These are phyloP conservation scores for Gossypium longicalyx DNA, from an alignment of 345 rosid genomes.

Conservation along the genomic window DNA sequence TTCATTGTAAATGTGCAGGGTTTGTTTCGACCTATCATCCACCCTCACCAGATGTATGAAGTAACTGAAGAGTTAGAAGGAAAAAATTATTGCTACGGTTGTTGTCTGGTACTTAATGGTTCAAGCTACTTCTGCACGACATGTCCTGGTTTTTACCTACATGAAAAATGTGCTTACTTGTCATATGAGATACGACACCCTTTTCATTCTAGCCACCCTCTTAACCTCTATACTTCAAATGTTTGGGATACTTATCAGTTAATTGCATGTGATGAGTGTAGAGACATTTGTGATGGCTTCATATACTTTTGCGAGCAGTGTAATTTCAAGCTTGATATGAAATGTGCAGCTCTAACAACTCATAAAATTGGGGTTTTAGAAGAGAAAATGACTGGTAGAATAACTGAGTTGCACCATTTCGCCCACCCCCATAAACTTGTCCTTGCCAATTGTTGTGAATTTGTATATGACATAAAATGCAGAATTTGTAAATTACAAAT, in stretches of 20 bases:
- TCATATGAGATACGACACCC: neutral
- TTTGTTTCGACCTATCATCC: neutral
- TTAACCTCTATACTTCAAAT: neutral
- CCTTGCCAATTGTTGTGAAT: too few species aligned
- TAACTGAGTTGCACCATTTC: too few species aligned
- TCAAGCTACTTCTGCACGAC: neutral
- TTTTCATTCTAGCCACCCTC: neutral
- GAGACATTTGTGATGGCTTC: neutral
- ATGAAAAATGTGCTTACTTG: too few species aligned
- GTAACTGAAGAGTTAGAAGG: neutral
- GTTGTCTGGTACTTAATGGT: neutral
- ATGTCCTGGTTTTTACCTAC: neutral
- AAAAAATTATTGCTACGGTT: neutral
- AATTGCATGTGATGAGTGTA: neutral
- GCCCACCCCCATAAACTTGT: too few species aligned
- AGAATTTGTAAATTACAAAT: too few species aligned
- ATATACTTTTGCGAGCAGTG: too few species aligned
- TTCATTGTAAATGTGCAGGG: neutral
- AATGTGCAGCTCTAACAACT: too few species aligned
- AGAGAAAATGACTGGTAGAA: too few species aligned
- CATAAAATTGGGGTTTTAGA: too few species aligned
- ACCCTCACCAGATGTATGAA: neutral
- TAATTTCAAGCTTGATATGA: too few species aligned
- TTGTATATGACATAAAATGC: accelerated
- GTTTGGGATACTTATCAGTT: accelerated